Base-by-base conservation (phyloP, 2,329 filamentous ascomycete species). In the Ophiosphaerella korrae region DNA sequence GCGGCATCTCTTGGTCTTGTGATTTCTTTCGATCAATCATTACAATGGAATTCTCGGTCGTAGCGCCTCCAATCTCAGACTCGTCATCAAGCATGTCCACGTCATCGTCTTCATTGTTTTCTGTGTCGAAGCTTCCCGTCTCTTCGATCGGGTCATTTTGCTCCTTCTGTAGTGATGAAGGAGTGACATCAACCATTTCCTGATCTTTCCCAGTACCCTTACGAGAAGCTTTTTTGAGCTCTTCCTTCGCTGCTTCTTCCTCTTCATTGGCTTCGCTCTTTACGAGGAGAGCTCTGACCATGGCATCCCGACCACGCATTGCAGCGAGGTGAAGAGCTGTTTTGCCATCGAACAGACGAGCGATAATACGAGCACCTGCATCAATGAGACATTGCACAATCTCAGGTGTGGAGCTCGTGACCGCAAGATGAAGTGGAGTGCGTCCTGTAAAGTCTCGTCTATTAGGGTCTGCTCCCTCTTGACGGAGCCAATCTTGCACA, bases 261-360 rank as follows among this genome's bases (percentile, higher is more conserved):
- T 86, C 85, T 68, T 92, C 87, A 53, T 94, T 94, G 26, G 82
- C 80, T 49, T 84, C 82, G 63, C 90, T 94, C 75, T 86, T 90
- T 31, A 85, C 79, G 67, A 96, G 82, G 11, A 96, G 76, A 7
- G 86, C 83, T 54, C 82, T 86, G 57, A 94, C 80, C 55, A 94
- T 92, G 14, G 87, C 84, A 1, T 76, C 67, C 56, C 85, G 76
- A 0, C 91, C 91, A 18, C 87, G 82, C 38, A 85, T 82, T 14
- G 89, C 88, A 14, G 90, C 90, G 26, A 95, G 77, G 71, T 96
- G 91, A n/a, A 96, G 79, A 7, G 90, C 88, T 2, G 90, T 95
- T 58, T 84, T 83, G 3, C 91, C 91, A 70, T 94, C 91, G 0
- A 88, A 88, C 34, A 95, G 71, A 42, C 91, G 84, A 42, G 89